A percentile compares a stretch with the other conserved stretches of the same genome.
Conservation (phyloP, 306 rosid genomes). For the Arachis hypogaea region DNA sequence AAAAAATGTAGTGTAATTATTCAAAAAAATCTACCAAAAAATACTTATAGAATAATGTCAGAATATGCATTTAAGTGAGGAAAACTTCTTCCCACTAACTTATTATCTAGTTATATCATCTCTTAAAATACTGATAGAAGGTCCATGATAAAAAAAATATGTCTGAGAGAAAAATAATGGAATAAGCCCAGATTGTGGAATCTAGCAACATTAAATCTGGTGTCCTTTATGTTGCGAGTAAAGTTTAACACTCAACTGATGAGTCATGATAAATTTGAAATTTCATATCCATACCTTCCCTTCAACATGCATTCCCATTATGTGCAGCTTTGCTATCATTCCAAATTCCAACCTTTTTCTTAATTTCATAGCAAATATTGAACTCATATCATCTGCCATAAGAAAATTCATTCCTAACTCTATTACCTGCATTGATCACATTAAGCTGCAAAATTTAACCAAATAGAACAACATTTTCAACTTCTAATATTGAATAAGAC, state of each 20-base stretch:
- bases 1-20: too few species aligned
- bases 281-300: slow-evolving; percentile 72
- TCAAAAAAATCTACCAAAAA: background rate
- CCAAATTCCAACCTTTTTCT: slow-evolving; percentile 96
- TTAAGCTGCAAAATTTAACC: slow-evolving; percentile 34
- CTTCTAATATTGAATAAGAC: slow-evolving; percentile 30
- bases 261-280: slow-evolving; percentile 6
- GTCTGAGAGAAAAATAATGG: background rate
- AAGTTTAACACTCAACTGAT: slow-evolving; percentile 4
- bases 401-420: slow-evolving; percentile 97
- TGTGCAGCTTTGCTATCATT: slow-evolving; percentile 82
- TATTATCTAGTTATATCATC: background rate
- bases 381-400: slow-evolving; percentile 98
- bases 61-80: background rate
- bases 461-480: slow-evolving; percentile 27
- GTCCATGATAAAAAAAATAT: background rate
- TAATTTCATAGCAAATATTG: slow-evolving; percentile 84
- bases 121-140: background rate
- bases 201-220: slow-evolving; percentile 18
- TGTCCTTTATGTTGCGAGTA: background rate
- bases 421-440: slow-evolving; percentile 68
- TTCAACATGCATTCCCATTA: slow-evolving; percentile 97
- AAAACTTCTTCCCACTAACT: background rate
- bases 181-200: background rate
- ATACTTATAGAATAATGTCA: background rate